Conservation (phyloP, 192 early-diverging fungal species). For the Linnemannia schmuckeri region DNA sequence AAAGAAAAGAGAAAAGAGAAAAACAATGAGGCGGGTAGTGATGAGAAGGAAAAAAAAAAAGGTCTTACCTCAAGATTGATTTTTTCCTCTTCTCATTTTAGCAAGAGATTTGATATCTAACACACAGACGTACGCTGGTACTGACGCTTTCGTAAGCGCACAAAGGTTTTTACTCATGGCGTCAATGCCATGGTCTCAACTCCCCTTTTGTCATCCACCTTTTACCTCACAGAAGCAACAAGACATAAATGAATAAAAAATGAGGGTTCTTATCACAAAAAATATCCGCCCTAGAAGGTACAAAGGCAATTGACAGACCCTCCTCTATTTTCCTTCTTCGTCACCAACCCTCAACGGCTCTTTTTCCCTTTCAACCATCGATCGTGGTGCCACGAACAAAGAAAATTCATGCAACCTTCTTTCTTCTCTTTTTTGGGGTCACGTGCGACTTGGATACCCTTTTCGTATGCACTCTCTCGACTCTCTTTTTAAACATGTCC, state of each 20-base stretch:
- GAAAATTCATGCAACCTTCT: not conserved
- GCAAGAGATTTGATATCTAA: too few relatives aligned
- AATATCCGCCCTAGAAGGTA: not conserved
- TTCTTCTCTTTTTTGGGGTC: not conserved
- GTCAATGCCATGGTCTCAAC: too few relatives aligned
- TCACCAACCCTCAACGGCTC: not conserved
- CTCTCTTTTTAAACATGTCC: not conserved
- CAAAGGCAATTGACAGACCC: too few relatives aligned
- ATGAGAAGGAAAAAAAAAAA: too few relatives aligned
- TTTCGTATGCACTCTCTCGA: too few relatives aligned
- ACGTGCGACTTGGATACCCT: not conserved
- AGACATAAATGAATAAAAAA: not conserved
- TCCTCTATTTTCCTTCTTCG: not conserved
- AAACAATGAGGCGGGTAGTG: not conserved
- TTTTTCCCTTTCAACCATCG: not conserved
- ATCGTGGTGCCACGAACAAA: not conserved
- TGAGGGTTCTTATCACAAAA: not conserved
- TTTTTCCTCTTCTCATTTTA: too few relatives aligned
- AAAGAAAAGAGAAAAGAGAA: constrained; percentile 8
- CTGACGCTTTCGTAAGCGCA: too few relatives aligned
- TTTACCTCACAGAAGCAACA: too few relatives aligned
- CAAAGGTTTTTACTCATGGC: too few relatives aligned
- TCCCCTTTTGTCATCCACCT: too few relatives aligned
- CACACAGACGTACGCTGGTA: too few relatives aligned
- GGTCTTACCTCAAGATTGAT: too few relatives aligned